Conservation (phyloP, 2,329 filamentous ascomycete species). For the Aspergillus tanneri region DNA sequence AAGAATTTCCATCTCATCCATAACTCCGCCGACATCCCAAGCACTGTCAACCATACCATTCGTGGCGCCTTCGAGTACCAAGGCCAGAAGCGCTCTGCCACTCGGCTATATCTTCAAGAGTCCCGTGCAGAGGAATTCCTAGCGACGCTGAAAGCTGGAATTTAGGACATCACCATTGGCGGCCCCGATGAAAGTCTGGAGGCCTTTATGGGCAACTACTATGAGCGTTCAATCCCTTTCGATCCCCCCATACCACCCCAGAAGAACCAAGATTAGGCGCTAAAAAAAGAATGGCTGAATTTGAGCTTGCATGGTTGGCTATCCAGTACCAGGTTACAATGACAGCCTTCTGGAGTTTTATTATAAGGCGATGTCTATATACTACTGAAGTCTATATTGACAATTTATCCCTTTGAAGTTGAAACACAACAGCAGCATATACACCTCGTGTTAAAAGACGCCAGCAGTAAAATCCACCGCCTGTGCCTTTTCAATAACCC, state of each 20-base stretch:
- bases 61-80: conserved; percentile 86
- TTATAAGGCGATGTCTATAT: too few relatives aligned
- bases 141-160: conserved; percentile 62
- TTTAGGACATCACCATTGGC: conserved; percentile 66
- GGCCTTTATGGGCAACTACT: too few relatives aligned
- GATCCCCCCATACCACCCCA: too few relatives aligned
- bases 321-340: too few relatives aligned
- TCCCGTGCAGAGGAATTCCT: conserved; percentile 72
- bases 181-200: too few relatives aligned
- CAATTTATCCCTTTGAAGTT: too few relatives aligned
- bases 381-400: too few relatives aligned
- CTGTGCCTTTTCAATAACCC: conserved; percentile 35
- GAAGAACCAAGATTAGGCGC: too few relatives aligned
- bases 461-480: conserved; percentile 37
- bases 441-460: conserved; percentile 17
- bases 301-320: too few relatives aligned
- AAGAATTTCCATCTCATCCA: conserved; percentile 90
- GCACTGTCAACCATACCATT: conserved; percentile 75
- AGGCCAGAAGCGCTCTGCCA: conserved; percentile 84
- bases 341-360: too few relatives aligned
- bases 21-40: conserved; percentile 68
- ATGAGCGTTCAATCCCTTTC: too few relatives aligned
- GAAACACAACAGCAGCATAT: background rate
- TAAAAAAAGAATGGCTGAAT: too few relatives aligned
- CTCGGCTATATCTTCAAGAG: conserved; percentile 70